Percentiles rank a stretch among this genome's conserved stretches.
These are phyloP conservation scores for Suillus sp. DNA, from an alignment of 768 basidiomycete genomes.

Conservation along the genomic window DNA sequence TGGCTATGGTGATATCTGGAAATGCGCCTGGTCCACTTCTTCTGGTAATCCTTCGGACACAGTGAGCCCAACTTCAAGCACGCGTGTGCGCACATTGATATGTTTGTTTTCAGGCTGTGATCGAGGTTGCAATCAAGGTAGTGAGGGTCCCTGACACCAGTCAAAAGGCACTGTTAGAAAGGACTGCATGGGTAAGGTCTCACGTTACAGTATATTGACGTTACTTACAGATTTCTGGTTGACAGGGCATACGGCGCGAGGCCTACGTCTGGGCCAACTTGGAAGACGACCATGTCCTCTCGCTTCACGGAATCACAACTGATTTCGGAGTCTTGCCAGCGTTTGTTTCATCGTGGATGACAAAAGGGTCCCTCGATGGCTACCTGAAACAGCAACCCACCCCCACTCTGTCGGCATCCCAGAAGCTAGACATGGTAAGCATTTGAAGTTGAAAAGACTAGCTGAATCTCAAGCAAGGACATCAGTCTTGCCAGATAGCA, in stretches of 20 bases:
- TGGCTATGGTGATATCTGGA: constrained; percentile 4
- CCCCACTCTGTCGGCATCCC: constrained; percentile 15
- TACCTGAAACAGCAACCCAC: constrained; percentile 28
- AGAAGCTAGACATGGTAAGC: constrained; percentile 24
- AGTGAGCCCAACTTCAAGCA: neutral
- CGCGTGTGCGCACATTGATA: neutral
- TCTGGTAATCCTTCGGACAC: neutral
- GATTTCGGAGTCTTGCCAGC: constrained; percentile 33
- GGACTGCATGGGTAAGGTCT: neutral
- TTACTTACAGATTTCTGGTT: neutral
- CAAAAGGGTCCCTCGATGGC: constrained; percentile 32
- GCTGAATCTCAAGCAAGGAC: neutral
- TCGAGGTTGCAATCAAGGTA: constrained; percentile 1
- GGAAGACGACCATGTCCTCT: constrained; percentile 32
- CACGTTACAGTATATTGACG: neutral
- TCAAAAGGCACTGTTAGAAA: neutral
- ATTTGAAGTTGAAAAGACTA: rapidly evolving
- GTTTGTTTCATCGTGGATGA: constrained; percentile 38
- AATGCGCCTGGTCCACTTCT: neutral
- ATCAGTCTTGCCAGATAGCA: constrained; percentile 28
- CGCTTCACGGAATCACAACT: constrained; percentile 29
- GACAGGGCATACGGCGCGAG: constrained; percentile 31
- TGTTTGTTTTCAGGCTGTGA: neutral
- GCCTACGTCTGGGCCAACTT: constrained; percentile 34
- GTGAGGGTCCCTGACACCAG: neutral